These are phyloP conservation scores for Populus hybrid DNA, from an alignment of 441 rosid species.

Conservation along the genomic window DNA sequence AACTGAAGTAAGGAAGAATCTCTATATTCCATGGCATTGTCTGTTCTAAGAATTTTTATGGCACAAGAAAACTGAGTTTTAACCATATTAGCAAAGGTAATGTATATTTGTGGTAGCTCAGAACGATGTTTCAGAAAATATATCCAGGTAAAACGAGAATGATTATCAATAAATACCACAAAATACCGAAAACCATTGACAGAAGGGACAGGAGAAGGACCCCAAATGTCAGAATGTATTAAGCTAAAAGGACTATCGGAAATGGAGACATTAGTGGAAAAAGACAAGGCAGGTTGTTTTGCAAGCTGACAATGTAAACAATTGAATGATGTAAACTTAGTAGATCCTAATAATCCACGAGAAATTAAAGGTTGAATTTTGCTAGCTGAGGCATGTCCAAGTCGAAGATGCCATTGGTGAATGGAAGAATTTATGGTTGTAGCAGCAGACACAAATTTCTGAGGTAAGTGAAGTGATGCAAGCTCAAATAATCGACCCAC, in stretches of 20 bases:
- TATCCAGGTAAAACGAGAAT: background rate
- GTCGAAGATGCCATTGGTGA: no score
- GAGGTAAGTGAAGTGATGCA: no score
- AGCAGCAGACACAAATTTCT: no score
- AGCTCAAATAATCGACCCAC: no score
- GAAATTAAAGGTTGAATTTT: no score
- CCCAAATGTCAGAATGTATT: slow-evolving; percentile 10
- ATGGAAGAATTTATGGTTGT: no score
- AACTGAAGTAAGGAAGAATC: background rate
- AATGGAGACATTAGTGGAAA: no score
- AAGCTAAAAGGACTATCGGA: background rate
- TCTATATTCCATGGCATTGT: background rate
- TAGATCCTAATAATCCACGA: no score
- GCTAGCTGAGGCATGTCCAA: no score
- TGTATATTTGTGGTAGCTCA: slow-evolving; percentile 1
- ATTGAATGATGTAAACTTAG: no score
- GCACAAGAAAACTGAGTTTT: background rate
- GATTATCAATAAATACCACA: background rate
- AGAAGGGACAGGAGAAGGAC: background rate
- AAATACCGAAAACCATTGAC: background rate
- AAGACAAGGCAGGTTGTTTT: no score
- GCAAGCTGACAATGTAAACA: no score
- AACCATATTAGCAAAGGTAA: slow-evolving; percentile 6
- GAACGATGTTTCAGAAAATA: background rate
- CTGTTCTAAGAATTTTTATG: slow-evolving; percentile 1